Base-by-base conservation (phyloP, 2,329 filamentous ascomycete genomes). In the Cytospora piceicola region DNA sequence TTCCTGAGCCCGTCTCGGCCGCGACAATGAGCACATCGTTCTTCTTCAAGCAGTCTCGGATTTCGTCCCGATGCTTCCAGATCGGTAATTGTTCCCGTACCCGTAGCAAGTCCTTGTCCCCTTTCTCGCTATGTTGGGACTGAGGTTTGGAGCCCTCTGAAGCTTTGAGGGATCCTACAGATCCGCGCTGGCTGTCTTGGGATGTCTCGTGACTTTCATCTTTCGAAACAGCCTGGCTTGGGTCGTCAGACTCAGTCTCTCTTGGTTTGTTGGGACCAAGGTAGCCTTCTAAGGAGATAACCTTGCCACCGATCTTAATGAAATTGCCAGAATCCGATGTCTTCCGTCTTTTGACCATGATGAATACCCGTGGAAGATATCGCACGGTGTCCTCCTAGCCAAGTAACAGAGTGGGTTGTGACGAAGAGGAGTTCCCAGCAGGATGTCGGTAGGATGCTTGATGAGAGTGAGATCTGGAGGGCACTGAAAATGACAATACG, bases 1-100 rank as follows among this genome's bases (percentile, higher is more conserved):
- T 99, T 75, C 95, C 95, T 17, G 92, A 96, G 75, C 95, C 95
- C 0, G 95, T 99, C 77, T 98, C 94, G 79, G 94, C 94, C 2
- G 95, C 90, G 17, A 99, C 80, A 0, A 99, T 83, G 60, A 99
- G 85, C 1, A 97, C 87, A 72, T 96, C 87, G n/a, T 87, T 88
- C 39, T 86, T 79, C 15, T 81, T 80, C 8, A 97, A 78, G 2
- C 85, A 81, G 20, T 81, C 74, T 42, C 88, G 87, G 58, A 97
- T 96, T 30, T 89, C 84, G 39, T 88, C 81, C 57, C 87, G 87
- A 69, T 93, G 86, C 4, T 84, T 79, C 87, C 92, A 97, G 70
- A 97, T 94, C 0, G 94, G 94, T 4, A 97, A 83, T 17, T 86
- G 82, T 73, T 90, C 86, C 27, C 93, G 86, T 8, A 81, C 77